Evolutionary conservation across 805 yeast genomes (phyloP).

Genomic region (Saccharomyces cerevisiae): DNA sequence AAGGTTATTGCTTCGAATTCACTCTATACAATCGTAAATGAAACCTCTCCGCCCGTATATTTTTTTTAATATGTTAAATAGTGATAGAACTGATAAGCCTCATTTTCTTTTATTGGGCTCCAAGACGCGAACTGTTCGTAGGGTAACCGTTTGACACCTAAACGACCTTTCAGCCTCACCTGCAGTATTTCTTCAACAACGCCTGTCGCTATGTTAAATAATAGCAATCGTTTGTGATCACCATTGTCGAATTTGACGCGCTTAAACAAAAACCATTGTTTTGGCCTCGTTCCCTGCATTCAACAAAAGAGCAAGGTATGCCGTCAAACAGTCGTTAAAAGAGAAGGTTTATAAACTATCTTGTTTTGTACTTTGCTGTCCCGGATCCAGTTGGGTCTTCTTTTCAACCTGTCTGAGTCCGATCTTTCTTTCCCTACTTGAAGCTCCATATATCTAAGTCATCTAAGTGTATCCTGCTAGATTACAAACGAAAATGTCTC

Average conservation of each 20-base stretch:
- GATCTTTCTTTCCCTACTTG: neutral
- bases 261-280: neutral
- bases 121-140: neutral
- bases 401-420: neutral
- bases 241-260: neutral
- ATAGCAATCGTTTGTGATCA: neutral
- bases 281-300: neutral
- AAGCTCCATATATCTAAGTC: neutral
- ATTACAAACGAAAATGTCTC: constrained; percentile 18
- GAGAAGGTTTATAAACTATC: neutral
- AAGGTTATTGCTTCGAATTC: constrained; percentile 48
- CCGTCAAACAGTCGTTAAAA: neutral
- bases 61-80: neutral
- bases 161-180: neutral
- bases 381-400: neutral
- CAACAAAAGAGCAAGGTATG: neutral
- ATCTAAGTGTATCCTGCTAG: constrained; percentile 39
- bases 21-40: constrained; percentile 47
- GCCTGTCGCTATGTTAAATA: neutral
- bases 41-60: neutral
- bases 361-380: neutral
- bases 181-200: neutral
- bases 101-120: neutral
- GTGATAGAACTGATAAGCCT: neutral
- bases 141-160: neutral